These are phyloP conservation scores for Diplodia seriata DNA, from an alignment of 2,329 filamentous ascomycete genomes.

Conservation along the genomic window DNA sequence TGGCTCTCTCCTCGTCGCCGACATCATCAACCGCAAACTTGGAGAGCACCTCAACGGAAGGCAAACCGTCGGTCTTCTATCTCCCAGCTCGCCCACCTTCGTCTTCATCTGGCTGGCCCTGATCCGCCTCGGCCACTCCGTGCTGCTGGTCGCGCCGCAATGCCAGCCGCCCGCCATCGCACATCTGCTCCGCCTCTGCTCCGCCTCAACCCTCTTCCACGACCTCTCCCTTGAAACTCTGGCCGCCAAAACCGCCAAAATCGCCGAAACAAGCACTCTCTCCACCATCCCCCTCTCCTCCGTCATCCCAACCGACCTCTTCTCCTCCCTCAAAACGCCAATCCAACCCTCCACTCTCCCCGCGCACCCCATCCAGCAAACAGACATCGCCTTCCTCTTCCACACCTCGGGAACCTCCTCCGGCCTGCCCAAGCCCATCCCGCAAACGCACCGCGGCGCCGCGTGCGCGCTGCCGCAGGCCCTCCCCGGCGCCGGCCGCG, in stretches of 20 bases:
- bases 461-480: constrained; percentile 60
- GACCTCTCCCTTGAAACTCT: constrained; percentile 43
- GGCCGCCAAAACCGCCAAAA: not conserved
- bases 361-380: constrained; percentile 36
- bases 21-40: constrained; percentile 39
- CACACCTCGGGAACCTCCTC: constrained; percentile 72
- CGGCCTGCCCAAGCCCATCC: constrained; percentile 68
- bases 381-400: constrained; percentile 63
- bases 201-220: constrained; percentile 54
- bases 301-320: not conserved
- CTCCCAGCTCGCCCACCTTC: constrained; percentile 64
- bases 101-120: constrained; percentile 67
- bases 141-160: constrained; percentile 64
- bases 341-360: not conserved
- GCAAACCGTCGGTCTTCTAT: constrained; percentile 60
- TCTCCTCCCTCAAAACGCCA: not conserved
- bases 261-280: not conserved
- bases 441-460: constrained; percentile 63
- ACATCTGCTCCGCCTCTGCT: constrained; percentile 60
- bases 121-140: constrained; percentile 61
- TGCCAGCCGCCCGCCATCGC: constrained; percentile 56
- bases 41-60: constrained; percentile 33
- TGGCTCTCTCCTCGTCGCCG: constrained; percentile 48
- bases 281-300: not conserved
- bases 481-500: constrained; percentile 46